Evolutionary conservation across 2,329 filamentous ascomycete species (phyloP).

Genomic region (Thielaviopsis euricoi): DNA sequence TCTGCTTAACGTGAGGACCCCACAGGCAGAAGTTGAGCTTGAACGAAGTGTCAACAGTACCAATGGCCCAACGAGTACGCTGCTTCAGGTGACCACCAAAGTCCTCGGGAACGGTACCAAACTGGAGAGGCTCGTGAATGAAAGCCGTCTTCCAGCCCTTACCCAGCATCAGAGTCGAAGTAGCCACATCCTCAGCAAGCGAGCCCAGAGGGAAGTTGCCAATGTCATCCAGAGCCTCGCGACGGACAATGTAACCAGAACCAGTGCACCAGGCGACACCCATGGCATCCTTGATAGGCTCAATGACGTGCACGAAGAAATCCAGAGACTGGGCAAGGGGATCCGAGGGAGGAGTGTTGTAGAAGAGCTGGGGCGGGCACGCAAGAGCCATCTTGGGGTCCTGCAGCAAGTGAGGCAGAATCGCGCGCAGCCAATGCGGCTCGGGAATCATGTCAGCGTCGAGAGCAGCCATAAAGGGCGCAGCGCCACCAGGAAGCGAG

Average conservation of each 20-base stretch:
- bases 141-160: conserved; percentile 46
- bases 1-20: conserved; percentile 33
- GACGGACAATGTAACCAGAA: conserved; percentile 42
- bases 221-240: conserved; percentile 42
- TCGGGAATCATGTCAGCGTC: conserved; percentile 56
- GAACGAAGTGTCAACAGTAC: conserved; percentile 40
- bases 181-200: conserved; percentile 43
- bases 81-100: conserved; percentile 39
- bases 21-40: conserved; percentile 44
- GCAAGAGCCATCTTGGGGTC: conserved; percentile 40
- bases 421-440: conserved; percentile 39
- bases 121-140: conserved; percentile 42
- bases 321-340: conserved; percentile 41
- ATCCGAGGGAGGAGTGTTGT: conserved; percentile 42
- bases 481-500: conserved; percentile 35
- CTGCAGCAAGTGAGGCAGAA: conserved; percentile 41
- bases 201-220: conserved; percentile 45
- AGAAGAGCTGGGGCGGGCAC: conserved; percentile 46
- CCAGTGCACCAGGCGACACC: conserved; percentile 48
- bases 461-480: conserved; percentile 42
- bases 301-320: conserved; percentile 38
- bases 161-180: conserved; percentile 40
- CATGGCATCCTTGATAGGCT: conserved; percentile 32
- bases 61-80: conserved; percentile 37
- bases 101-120: conserved; percentile 41